Evolutionary conservation across 495 filamentous ascomycete genomes (phyloP).

Genomic region (Neurospora tetrasperma): DNA sequence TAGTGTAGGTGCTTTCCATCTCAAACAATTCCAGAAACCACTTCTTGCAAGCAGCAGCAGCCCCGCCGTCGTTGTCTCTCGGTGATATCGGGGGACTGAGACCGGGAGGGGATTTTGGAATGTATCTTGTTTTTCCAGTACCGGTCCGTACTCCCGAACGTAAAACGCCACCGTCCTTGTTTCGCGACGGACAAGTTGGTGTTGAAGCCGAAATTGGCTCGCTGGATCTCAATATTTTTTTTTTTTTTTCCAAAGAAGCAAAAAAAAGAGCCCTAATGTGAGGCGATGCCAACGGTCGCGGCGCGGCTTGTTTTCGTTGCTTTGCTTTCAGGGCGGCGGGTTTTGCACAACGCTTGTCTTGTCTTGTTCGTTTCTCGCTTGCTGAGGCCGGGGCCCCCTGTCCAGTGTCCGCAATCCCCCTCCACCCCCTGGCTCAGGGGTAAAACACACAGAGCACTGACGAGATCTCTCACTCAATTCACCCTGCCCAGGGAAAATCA

Average conservation of each 20-base stretch:
- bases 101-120: not conserved
- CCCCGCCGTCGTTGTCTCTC: not conserved
- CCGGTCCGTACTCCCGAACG: not conserved
- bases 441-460: not conserved
- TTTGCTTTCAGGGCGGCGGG: not conserved
- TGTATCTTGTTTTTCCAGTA: not conserved
- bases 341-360: not conserved
- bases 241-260: not conserved
- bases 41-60: not conserved
- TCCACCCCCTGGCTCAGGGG: not conserved
- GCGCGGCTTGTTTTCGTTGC: not conserved
- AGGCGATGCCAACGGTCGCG: not conserved
- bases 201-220: not conserved
- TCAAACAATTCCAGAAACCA: not conserved
- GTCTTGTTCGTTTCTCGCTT: not conserved
- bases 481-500: not conserved
- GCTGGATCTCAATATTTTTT: not conserved
- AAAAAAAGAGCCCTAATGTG: not conserved
- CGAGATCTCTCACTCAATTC: not conserved
- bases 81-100: not conserved
- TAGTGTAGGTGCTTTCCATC: too few relatives aligned
- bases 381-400: not conserved
- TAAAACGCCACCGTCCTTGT: not conserved
- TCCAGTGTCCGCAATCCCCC: not conserved
- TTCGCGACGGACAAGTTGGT: not conserved